Conservation (phyloP, 1,139 yeast genomes). For the Suhomyces choctaworum region DNA sequence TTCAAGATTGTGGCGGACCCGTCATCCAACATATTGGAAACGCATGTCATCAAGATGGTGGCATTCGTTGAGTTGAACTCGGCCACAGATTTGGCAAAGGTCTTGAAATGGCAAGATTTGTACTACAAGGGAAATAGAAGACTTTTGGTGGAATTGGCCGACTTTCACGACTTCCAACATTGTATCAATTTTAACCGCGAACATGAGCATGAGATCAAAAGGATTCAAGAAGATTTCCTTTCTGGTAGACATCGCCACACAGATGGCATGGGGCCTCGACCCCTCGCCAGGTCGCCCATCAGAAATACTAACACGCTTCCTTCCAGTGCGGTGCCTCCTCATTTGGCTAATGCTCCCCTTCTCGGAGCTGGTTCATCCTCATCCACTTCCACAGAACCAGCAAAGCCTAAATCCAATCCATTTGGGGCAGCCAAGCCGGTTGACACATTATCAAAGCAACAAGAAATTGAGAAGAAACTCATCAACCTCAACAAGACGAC, state of each 20-base stretch:
- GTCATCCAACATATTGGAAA: conserved; percentile 39
- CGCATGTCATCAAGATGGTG: conserved; percentile 48
- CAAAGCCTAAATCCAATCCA: conserved; percentile 40
- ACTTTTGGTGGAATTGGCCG: conserved; percentile 47
- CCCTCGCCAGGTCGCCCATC: conserved; percentile 6
- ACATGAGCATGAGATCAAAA: conserved; percentile 31
- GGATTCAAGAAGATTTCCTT: conserved; percentile 34
- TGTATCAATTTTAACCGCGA: conserved; percentile 45
- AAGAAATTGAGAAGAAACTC: conserved; percentile 47
- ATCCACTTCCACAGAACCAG: conserved; percentile 15
- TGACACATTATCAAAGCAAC: conserved; percentile 40
- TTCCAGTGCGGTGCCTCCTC: conserved; percentile 1
- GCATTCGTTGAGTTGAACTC: conserved; percentile 60
- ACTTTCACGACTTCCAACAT: conserved; percentile 48
- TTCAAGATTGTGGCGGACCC: conserved; percentile 48
- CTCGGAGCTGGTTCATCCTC: conserved; percentile 10
- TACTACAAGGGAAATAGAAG: conserved; percentile 42
- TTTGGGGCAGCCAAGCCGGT: conserved; percentile 52
- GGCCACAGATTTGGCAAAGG: conserved; percentile 47
- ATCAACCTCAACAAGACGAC: conserved; percentile 59
- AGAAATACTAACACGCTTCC: conserved; percentile 5
- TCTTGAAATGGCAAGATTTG: conserved; percentile 47
- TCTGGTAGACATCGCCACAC: conserved; percentile 24
- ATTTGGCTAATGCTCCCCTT: conserved; percentile 6
- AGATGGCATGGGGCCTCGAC: not conserved